Evolutionary conservation across 345 rosid genomes (phyloP).

Genomic region (Citrus medica): DNA sequence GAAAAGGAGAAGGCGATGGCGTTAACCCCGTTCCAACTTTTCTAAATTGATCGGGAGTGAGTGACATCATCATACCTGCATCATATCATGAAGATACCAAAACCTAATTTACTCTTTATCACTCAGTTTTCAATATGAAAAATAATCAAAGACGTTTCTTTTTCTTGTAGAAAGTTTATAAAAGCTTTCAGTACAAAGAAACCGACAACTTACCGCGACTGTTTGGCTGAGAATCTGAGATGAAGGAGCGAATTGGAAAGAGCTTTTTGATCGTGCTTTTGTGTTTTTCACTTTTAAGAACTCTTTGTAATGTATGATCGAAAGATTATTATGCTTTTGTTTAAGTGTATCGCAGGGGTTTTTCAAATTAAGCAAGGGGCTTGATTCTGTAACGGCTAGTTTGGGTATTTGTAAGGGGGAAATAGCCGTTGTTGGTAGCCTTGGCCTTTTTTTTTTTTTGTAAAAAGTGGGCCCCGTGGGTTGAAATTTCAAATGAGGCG

Average conservation of each 20-base stretch:
- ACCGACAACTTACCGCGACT: background rate
- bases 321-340: background rate
- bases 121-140: background rate
- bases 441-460: background rate
- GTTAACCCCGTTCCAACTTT: constrained; percentile 61
- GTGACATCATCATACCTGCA: constrained; percentile 41
- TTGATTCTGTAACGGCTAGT: constrained; percentile 32
- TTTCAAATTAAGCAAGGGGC: constrained; percentile 1
- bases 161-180: background rate
- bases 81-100: background rate
- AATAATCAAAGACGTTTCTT: background rate
- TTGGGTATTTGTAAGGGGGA: background rate
- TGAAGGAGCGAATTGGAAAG: constrained; percentile 4
- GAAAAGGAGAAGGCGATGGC: constrained; percentile 80
- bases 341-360: background rate
- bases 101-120: background rate
- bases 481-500: constrained; percentile 11
- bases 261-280: background rate
- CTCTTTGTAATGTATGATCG: background rate
- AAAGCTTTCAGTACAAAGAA: background rate
- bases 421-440: constrained; percentile 21
- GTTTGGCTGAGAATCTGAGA: background rate
- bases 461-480: background rate
- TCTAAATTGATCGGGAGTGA: constrained; percentile 65
- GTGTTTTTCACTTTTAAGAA: background rate